These are phyloP conservation scores for Diaporthe sp. DNA, from an alignment of 2,329 filamentous ascomycete species.

Conservation along the genomic window DNA sequence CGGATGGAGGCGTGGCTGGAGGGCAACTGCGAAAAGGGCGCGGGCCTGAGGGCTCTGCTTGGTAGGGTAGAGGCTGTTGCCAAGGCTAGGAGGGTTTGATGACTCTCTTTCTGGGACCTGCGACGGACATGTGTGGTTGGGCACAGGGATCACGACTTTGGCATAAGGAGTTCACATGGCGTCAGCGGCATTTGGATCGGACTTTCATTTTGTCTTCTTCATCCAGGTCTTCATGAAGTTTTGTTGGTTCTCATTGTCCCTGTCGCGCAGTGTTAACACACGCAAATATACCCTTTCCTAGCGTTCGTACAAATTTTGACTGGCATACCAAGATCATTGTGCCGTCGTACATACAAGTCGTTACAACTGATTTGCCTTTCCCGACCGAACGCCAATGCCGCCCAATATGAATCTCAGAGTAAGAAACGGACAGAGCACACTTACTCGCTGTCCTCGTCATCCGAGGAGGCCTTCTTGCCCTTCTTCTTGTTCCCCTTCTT, in stretches of 20 bases:
- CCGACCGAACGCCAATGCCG: slow-evolving; percentile 29
- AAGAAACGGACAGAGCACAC: background rate
- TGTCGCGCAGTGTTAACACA: slow-evolving; percentile 37
- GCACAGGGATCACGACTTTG: slow-evolving; percentile 24
- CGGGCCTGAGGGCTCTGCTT: slow-evolving; percentile 79
- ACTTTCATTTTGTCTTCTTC: slow-evolving; percentile 37
- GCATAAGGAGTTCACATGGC: slow-evolving; percentile 21
- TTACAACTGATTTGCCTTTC: background rate
- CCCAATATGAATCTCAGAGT: slow-evolving; percentile 34
- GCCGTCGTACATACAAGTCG: background rate
- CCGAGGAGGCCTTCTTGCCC: slow-evolving; percentile 50
- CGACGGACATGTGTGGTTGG: background rate
- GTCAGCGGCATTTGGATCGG: slow-evolving; percentile 36
- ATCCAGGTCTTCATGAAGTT: slow-evolving; percentile 42
- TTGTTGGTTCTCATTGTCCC: slow-evolving; percentile 38
- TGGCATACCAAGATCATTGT: background rate
- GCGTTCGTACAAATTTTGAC: slow-evolving; percentile 19
- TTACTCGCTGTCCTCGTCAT: slow-evolving; percentile 52
- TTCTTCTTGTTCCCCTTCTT: slow-evolving; percentile 59
- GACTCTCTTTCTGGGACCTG: background rate
- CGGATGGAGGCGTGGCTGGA: slow-evolving; percentile 89
- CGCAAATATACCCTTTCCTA: slow-evolving; percentile 45
- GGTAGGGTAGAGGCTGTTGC: slow-evolving; percentile 71
- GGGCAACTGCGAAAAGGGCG: slow-evolving; percentile 84
- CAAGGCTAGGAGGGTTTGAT: slow-evolving; percentile 50